Base-by-base conservation (phyloP, 805 yeast genomes). In the Saccharomycopsis fibuligera region DNA sequence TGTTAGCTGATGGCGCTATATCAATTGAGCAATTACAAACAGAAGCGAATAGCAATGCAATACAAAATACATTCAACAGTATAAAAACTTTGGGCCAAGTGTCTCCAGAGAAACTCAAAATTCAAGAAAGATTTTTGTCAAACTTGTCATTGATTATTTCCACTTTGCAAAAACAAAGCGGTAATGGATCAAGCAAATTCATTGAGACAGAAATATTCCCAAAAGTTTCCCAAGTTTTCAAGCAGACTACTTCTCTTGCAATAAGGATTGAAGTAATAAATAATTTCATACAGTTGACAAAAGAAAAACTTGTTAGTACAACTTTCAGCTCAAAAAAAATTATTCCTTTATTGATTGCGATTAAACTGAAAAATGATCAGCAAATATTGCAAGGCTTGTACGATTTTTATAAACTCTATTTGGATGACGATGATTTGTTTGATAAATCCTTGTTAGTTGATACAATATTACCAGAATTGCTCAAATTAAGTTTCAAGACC, bases 161-260 rank as follows among this genome's bases (percentile, higher is more conserved):
- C 77, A 57, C 75, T 74, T 4, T 54, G 76, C 12, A 52, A 74
- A 4, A 68, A 67, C 30, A 60, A 56, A 19, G 25, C 23, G 35
- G 31, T 22, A 41, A 31, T 35, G 47, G 44, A 24, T 27, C 35
- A 9, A 5, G 68, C 74, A 41, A 67, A 14, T 49, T 52, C 24
- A 72, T 89, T 49, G 88, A 91, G 56, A 82, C 79, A 56, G 76
- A 78, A 29, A 67, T 89, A n/a, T 78, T 86, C 61, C 95, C 96
- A 2, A 66, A 79, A 40, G 69, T 88, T 16, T 76, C 87, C 40
- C 74, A 73, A 40, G 74, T 87, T 5, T 93, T 91, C 65, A 76
- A 88, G 35, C 83, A 87, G 40, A 93, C 99, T 1, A 86, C 90
- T 0, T 79, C 93, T 25, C 69, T 90, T 30, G 79, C 85, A 4